Evolutionary conservation across 768 basidiomycete species (phyloP).

Genomic region (Suillus subaureus): DNA sequence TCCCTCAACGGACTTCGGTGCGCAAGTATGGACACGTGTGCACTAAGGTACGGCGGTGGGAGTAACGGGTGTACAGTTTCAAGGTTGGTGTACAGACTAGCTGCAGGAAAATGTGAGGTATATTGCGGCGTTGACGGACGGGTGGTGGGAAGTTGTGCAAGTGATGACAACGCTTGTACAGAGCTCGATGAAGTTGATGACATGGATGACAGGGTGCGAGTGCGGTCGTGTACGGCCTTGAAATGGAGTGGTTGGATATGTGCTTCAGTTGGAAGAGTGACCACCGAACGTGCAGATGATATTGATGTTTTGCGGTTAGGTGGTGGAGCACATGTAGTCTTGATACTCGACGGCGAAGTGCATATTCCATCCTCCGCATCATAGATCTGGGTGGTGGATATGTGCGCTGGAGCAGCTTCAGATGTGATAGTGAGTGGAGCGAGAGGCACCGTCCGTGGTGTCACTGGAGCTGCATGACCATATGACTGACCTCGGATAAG

Average conservation of each 20-base stretch:
- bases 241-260: slow-evolving; percentile 37
- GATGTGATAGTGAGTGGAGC: slow-evolving; percentile 64
- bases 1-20: slow-evolving; percentile 70
- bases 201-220: slow-evolving; percentile 59
- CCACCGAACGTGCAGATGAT: slow-evolving; percentile 60
- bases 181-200: slow-evolving; percentile 48
- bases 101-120: slow-evolving; percentile 64
- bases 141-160: slow-evolving; percentile 53
- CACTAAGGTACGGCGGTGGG: slow-evolving; percentile 69
- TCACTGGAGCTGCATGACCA: slow-evolving; percentile 40
- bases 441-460: slow-evolving; percentile 50
- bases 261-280: slow-evolving; percentile 53
- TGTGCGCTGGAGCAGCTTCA: slow-evolving; percentile 45
- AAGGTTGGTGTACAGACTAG: slow-evolving; percentile 53
- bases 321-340: slow-evolving; percentile 34
- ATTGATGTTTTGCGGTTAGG: slow-evolving; percentile 52
- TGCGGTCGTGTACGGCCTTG: slow-evolving; percentile 42
- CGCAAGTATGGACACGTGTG: slow-evolving; percentile 69
- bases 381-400: slow-evolving; percentile 42
- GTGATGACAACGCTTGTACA: slow-evolving; percentile 58
- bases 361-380: slow-evolving; percentile 26
- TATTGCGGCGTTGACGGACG: slow-evolving; percentile 43
- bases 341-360: slow-evolving; percentile 42
- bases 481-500: slow-evolving; percentile 76
- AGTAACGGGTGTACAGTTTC: slow-evolving; percentile 71